Conservation (phyloP, 2,329 filamentous ascomycete species). For the Alternaria incomplexa region DNA sequence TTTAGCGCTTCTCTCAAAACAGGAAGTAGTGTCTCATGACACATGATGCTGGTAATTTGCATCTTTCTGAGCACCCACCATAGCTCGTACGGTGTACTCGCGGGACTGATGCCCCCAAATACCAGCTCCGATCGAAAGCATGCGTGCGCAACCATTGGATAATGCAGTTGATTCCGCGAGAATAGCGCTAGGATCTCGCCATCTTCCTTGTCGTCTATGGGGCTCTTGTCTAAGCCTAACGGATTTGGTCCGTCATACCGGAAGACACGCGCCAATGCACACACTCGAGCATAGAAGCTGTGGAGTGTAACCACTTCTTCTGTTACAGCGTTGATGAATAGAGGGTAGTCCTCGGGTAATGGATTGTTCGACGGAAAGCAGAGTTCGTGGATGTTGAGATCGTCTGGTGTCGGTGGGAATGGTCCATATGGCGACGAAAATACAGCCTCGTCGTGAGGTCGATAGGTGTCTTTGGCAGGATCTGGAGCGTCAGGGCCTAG, state of each 20-base stretch:
- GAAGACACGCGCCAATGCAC: slow-evolving; percentile 36
- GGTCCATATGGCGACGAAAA: slow-evolving; percentile 38
- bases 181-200: slow-evolving; percentile 41
- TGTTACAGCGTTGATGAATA: slow-evolving; percentile 38
- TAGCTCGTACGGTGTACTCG: slow-evolving; percentile 38
- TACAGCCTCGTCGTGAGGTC: slow-evolving; percentile 19
- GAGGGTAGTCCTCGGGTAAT: slow-evolving; percentile 36
- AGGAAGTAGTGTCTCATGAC: slow-evolving; percentile 34
- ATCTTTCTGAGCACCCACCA: slow-evolving; percentile 43
- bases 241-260: slow-evolving; percentile 38
- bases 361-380: slow-evolving; percentile 36
- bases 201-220: slow-evolving; percentile 29
- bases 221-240: slow-evolving; percentile 23
- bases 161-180: slow-evolving; percentile 39
- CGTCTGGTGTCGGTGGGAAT: slow-evolving; percentile 29
- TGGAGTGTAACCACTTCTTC: slow-evolving; percentile 34
- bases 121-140: slow-evolving; percentile 38
- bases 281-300: slow-evolving; percentile 32
- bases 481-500: slow-evolving; percentile 31
- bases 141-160: slow-evolving; percentile 39
- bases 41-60: slow-evolving; percentile 37
- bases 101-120: slow-evolving; percentile 42
- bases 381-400: slow-evolving; percentile 41
- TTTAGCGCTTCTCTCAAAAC: slow-evolving; percentile 33
- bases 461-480: slow-evolving; percentile 27